These are phyloP conservation scores for Monilinia laxa DNA, from an alignment of 2,329 filamentous ascomycete species.

Conservation along the genomic window DNA sequence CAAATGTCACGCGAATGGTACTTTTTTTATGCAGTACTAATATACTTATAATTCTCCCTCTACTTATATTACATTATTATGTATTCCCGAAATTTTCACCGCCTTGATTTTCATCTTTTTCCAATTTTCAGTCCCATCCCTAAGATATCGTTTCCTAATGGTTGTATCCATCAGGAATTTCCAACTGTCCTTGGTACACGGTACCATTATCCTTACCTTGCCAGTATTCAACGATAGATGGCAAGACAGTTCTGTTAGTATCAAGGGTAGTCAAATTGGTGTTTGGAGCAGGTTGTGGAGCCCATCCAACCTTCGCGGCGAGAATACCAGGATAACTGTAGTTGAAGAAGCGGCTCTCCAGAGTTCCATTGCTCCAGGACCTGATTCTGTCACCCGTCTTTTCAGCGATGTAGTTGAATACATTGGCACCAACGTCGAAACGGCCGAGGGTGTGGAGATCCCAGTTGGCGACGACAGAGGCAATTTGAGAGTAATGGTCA, in stretches of 20 bases:
- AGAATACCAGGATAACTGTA: constrained; percentile 47
- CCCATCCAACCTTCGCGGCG: constrained; percentile 31
- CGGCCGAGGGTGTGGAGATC: constrained; percentile 66
- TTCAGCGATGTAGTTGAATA: constrained; percentile 60
- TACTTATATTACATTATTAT: background rate
- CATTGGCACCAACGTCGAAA: constrained; percentile 71
- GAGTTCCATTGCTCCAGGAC: constrained; percentile 34
- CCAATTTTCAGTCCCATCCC: no score
- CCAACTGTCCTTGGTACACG: constrained; percentile 37
- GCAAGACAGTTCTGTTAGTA: constrained; percentile 39
- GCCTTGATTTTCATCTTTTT: no score
- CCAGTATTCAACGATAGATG: constrained; percentile 37
- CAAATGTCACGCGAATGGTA: background rate
- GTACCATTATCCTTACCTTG: constrained; percentile 32
- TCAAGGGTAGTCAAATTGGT: constrained; percentile 26
- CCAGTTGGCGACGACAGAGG: constrained; percentile 69
- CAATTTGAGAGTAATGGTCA: constrained; percentile 68
- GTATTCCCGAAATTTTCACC: no score
- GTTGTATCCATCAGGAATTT: constrained; percentile 37
- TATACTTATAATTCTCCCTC: background rate
- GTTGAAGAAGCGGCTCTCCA: constrained; percentile 47
- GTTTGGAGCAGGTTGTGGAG: constrained; percentile 42
- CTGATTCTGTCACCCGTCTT: constrained; percentile 55
- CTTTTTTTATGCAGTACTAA: background rate
- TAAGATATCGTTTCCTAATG: background rate